Evolutionary conservation across 257 asterid genomes (phyloP).

Genomic region (Jacaranda mimosifolia): DNA sequence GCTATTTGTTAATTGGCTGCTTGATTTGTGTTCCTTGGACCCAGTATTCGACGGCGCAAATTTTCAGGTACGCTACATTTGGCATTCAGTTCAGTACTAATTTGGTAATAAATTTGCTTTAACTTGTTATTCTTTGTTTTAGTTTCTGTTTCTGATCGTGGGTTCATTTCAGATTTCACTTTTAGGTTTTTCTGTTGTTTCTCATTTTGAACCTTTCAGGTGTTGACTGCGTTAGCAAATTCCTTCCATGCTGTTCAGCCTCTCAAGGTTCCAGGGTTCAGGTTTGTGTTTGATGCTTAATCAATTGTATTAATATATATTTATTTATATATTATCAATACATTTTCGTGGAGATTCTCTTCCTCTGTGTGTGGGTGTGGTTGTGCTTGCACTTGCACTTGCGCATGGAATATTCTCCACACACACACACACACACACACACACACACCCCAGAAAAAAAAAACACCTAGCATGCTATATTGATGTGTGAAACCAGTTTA

Average conservation of each 20-base stretch:
- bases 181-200: conserved; percentile 19
- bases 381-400: too few species aligned
- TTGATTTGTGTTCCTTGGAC: conserved; percentile 89
- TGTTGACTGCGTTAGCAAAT: conserved; percentile 87
- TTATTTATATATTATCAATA: too few species aligned
- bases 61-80: conserved; percentile 69
- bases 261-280: conserved; percentile 93
- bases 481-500: not conserved
- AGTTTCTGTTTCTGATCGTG: conserved; percentile 11
- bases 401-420: too few species aligned
- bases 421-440: too few species aligned
- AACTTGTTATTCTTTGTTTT: not conserved
- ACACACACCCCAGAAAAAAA: too few species aligned
- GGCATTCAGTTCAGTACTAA: not conserved
- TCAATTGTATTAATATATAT: not conserved
- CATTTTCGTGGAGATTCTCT: not conserved
- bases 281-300: conserved; percentile 51
- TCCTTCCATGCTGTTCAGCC: conserved; percentile 97
- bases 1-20: conserved; percentile 87
- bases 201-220: conserved; percentile 51
- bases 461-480: not conserved
- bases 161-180: not conserved
- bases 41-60: conserved; percentile 95
- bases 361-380: not conserved
- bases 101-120: not conserved